phyloP scores from a whole-genome alignment of 495 filamentous ascomycete species.

The Acidiella bohemica region DNA sequence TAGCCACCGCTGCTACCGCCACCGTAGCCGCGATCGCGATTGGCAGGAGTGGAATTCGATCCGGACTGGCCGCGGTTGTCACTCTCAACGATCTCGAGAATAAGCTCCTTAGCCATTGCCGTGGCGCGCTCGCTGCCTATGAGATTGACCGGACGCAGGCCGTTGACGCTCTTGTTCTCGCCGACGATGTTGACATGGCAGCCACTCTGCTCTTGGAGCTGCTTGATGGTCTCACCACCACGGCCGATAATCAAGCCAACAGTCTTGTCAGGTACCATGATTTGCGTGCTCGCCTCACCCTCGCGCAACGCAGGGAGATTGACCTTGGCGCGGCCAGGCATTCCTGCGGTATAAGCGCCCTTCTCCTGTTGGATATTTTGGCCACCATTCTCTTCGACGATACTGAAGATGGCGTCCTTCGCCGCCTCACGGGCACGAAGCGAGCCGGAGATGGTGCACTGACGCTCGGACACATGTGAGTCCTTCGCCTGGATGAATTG shows the following conservation, averaged over 20 bases:
- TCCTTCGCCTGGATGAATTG: constrained; percentile 69
- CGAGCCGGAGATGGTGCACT: constrained; percentile 64
- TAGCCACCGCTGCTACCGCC: constrained; percentile 18
- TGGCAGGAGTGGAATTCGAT: constrained; percentile 9
- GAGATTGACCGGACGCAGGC: constrained; percentile 69
- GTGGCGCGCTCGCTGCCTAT: constrained; percentile 58
- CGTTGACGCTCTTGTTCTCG: constrained; percentile 73
- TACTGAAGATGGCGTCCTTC: constrained; percentile 59
- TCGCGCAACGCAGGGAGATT: constrained; percentile 46
- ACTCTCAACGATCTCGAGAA: constrained; percentile 78
- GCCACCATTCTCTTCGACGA: constrained; percentile 71
- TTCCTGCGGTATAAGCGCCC: constrained; percentile 18
- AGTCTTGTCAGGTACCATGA: constrained; percentile 81
- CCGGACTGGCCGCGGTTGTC: constrained; percentile 41
- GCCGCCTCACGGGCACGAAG: constrained; percentile 53
- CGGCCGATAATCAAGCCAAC: constrained; percentile 76
- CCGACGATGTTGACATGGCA: constrained; percentile 84
- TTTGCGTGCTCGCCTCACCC: constrained; percentile 62
- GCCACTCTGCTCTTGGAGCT: constrained; percentile 71
- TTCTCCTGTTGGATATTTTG: constrained; percentile 28
- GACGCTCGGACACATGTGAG: constrained; percentile 46
- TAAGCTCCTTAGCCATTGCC: constrained; percentile 57
- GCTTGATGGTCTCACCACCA: constrained; percentile 75
- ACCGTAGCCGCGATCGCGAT: constrained; percentile 16
- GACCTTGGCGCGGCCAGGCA: constrained; percentile 25